Evolutionary conservation across 768 basidiomycete genomes (phyloP), one percentile per base, ranked within the genome.

Genomic region (Aureoboletus auriporus): DNA sequence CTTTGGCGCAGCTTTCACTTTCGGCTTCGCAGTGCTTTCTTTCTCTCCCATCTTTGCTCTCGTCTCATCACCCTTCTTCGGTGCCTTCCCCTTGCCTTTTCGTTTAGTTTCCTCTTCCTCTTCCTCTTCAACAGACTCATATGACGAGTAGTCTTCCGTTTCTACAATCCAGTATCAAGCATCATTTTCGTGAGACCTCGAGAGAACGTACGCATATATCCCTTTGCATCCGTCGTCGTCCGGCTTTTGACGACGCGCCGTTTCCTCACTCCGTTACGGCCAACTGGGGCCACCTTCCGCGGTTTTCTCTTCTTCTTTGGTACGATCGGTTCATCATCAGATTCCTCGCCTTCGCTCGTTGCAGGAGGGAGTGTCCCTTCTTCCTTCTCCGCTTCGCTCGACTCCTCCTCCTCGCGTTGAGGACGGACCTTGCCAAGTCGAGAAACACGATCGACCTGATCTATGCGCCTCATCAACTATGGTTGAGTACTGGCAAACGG

Each of bases 181-280:
- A 30, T 42, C 27, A 2, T 31, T 12, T 16, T 9, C 29, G 11
- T 7, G 46, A 46, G 45, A 23, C 35, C 42, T 5, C 8, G 13
- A 27, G 11, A 49, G 33, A 13, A 69, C 77, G 46, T 60, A 89
- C 89, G 76, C 67, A 79, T 82, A 53, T 88, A 90, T 8, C 90
- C 89, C 63, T 86, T 83, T 0, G 71, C 78, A 52, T 86, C 84
- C 23, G 74, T 66, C 13, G 60, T 72, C 53, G 60, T 76, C 52
- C 78, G 73, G 37, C 76, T 82, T 58, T 82, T 88, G 20, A 79
- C 59, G 3, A 88, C 72, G 8, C 80, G 75, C 56, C 73, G 77
- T 70, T 91, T 92, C 74, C 79, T 88, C 47, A 89, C 59, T 6
- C 89, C 89, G 51, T 91, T 93, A 34, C 70, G 69, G 0, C 89